Base-by-base conservation (phyloP, 495 filamentous ascomycete species). In the Podospora anserina region DNA sequence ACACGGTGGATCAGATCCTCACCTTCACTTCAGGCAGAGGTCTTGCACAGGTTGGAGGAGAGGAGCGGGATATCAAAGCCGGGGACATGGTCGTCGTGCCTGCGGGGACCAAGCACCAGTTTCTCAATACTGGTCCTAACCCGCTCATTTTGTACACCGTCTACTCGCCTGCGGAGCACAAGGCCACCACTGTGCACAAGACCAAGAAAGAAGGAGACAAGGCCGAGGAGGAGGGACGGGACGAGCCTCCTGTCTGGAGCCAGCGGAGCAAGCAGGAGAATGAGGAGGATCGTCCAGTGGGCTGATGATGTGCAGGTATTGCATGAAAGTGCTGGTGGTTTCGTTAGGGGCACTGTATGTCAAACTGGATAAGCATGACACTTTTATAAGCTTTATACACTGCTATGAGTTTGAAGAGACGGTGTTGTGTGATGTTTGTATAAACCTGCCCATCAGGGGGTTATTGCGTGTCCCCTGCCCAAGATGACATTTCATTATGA, bases 41-140 rank as follows among this genome's bases (percentile, higher is more conserved):
- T 11, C 82, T 81, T 60, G 87, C 87, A 3, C 87, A 84, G 6
- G 84, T 89, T 3, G 84, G 82, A 27, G 86, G 86, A 20, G 83
- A 84, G 61, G 86, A 89, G 62, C 85, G 89, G 61, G 76, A 82
- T 39, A 79, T 89, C 63, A 82, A 84, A 61, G 85, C 86, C 1
- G 83, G 84, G 30, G 87, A 89, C 69, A 81, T 89, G 66, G 84
- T 89, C 66, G 82, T 89, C 57, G 88, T 90, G 5, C 88, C 88
- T 0, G 88, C 87, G 0, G 87, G 88, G 0, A 89, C 88, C 13
- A 85, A 88, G 76, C 88, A 90, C 72, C 87, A 89, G 71, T 89
- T 90, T 70, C 75, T 89, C n/a, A 89, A 88, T 69, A 86, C 78
- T 20, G 86, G 84, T 2, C 74, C 79, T 6, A 77, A 76, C 26